phyloP scores from a whole-genome alignment of 352 stramenopile species.

The Phytophthora cajani region DNA sequence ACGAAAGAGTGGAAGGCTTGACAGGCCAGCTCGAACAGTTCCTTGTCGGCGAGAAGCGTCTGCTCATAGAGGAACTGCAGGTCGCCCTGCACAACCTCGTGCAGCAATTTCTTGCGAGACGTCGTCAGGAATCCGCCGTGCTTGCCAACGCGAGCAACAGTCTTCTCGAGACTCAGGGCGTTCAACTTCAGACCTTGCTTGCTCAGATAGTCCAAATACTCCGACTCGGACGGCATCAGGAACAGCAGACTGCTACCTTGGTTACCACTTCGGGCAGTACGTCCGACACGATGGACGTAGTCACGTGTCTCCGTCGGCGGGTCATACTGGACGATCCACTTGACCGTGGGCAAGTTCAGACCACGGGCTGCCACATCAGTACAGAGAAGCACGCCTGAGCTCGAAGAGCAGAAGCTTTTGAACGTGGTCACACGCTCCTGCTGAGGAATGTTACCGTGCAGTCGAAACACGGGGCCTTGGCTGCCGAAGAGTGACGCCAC shows the following conservation, averaged over 20 bases:
- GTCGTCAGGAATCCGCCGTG: slow-evolving; percentile 61
- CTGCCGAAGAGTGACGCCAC: slow-evolving; percentile 68
- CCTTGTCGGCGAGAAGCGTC: slow-evolving; percentile 80
- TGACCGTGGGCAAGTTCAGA: slow-evolving; percentile 98
- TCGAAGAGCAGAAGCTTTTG: slow-evolving; percentile 92
- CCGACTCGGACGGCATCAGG: slow-evolving; percentile 95
- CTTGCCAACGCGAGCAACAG: slow-evolving; percentile 66
- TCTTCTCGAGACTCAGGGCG: slow-evolving; percentile 88
- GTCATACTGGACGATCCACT: slow-evolving; percentile 98
- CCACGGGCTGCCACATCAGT: slow-evolving; percentile 98
- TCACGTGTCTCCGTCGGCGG: slow-evolving; percentile 98
- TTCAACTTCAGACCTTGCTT: slow-evolving; percentile 84
- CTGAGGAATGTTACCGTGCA: slow-evolving; percentile 97
- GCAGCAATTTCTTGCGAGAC: slow-evolving; percentile 82
- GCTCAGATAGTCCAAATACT: slow-evolving; percentile 94
- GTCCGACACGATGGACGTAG: slow-evolving; percentile 99
- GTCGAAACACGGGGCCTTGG: slow-evolving; percentile 68
- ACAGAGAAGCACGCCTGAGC: slow-evolving; percentile 95
- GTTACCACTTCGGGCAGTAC: slow-evolving; percentile 98
- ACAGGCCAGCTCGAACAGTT: slow-evolving; percentile 85
- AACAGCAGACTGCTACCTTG: slow-evolving; percentile 96
- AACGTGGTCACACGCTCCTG: slow-evolving; percentile 97
- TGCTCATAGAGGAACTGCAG: slow-evolving; percentile 87
- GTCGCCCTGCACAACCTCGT: slow-evolving; percentile 83
- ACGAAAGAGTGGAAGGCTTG: slow-evolving; percentile 94